Percentiles rank a stretch among this genome's conserved stretches.
Evolutionary conservation across 495 filamentous ascomycete genomes (phyloP).

Genomic region (Sabuloglossum arenarium): DNA sequence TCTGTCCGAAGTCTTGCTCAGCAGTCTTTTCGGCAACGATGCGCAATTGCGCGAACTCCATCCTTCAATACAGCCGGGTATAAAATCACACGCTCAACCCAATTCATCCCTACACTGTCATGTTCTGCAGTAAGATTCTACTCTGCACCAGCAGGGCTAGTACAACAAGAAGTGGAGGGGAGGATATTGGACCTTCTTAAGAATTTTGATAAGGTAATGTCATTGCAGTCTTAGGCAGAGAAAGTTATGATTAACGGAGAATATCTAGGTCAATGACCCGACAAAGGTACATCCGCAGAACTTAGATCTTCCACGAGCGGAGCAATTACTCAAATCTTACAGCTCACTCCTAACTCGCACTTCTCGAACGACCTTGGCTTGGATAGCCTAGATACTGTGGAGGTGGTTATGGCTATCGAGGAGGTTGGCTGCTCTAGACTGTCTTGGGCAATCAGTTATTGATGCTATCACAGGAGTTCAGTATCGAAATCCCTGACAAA

Average conservation of each 20-base stretch:
- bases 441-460: conserved; percentile 14
- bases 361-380: conserved; percentile 91
- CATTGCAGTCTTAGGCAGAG: not conserved
- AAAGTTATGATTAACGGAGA: conserved; percentile 5
- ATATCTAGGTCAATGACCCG: conserved; percentile 18
- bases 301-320: conserved; percentile 1
- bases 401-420: conserved; percentile 99
- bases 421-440: conserved; percentile 40
- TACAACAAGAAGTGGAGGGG: conserved; percentile 69
- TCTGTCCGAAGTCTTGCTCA: conserved; percentile 1
- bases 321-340: conserved; percentile 5
- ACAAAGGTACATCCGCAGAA: conserved; percentile 18
- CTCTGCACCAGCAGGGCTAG: conserved; percentile 56
- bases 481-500: conserved; percentile 99
- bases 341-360: conserved; percentile 69
- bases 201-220: conserved; percentile 89
- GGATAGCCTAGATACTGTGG: conserved; percentile 93
- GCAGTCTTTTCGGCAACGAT: not conserved
- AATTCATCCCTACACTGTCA: conserved; percentile 21
- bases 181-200: conserved; percentile 82
- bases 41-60: not conserved
- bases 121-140: conserved; percentile 51
- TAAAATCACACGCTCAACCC: conserved; percentile 31
- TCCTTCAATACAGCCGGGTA: conserved; percentile 3
- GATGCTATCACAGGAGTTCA: conserved; percentile 62